These are phyloP conservation scores for Ganoderma resinaceum DNA, from an alignment of 1,284 basidiomycete genomes.

Conservation along the genomic window DNA sequence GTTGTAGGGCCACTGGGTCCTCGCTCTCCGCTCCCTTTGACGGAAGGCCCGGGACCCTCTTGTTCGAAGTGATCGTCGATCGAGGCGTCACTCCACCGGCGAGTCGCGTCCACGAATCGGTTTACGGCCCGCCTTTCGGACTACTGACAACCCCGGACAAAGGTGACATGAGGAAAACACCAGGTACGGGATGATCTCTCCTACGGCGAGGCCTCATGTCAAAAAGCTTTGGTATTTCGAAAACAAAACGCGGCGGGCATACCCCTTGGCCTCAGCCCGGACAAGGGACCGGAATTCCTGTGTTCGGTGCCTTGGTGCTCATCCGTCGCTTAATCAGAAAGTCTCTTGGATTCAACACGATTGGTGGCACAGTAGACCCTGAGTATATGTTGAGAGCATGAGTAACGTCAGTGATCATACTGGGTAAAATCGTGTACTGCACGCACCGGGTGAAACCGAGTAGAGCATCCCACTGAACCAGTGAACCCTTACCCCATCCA, in stretches of 20 bases:
- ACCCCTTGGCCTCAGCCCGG: not conserved
- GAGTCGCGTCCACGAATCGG: constrained; percentile 1
- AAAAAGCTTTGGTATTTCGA: not conserved
- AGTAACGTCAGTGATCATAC: not conserved
- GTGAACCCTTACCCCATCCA: not conserved
- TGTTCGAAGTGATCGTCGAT: constrained; percentile 12
- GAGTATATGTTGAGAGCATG: too few species aligned
- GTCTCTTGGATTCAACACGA: not conserved
- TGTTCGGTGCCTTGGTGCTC: not conserved
- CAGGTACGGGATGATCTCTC: constrained; percentile 3
- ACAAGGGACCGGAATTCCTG: not conserved
- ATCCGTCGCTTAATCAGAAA: not conserved
- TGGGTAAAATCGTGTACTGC: not conserved
- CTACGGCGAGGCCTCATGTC: not conserved
- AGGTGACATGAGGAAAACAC: constrained; percentile 11
- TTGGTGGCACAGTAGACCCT: not conserved
- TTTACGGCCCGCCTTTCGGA: constrained; percentile 11
- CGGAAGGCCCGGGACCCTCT: constrained; percentile 5
- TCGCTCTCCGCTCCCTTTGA: not conserved
- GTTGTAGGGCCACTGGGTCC: constrained; percentile 3
- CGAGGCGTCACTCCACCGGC: constrained; percentile 2
- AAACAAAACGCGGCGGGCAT: not conserved
- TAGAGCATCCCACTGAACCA: not conserved
- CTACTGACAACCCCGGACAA: not conserved
- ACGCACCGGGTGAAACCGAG: not conserved